Percentiles rank a stretch among this genome's conserved stretches.
These are phyloP conservation scores for Solanum tarijense DNA, from an alignment of 257 asterid species.

Conservation along the genomic window DNA sequence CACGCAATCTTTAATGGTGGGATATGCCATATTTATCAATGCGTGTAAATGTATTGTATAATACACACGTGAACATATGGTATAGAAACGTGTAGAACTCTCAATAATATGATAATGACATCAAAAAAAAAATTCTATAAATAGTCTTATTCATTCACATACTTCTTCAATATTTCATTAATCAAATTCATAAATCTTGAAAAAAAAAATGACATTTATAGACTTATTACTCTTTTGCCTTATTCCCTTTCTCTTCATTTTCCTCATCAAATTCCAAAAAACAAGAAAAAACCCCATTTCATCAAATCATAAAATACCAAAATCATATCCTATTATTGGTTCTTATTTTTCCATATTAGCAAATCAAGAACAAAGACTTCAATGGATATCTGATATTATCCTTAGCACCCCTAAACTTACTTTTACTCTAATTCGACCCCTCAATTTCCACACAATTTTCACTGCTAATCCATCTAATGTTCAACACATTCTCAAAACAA, in stretches of 20 bases:
- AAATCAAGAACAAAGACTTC: slow-evolving; percentile 31
- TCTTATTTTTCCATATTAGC: slow-evolving; percentile 22
- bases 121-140: neutral
- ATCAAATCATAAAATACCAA: slow-evolving; percentile 17
- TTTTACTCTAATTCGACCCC: slow-evolving; percentile 52
- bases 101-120: neutral
- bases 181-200: neutral
- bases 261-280: slow-evolving; percentile 1
- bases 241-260: slow-evolving; percentile 7
- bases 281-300: neutral
- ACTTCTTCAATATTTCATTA: neutral
- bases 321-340: slow-evolving; percentile 46
- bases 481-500: slow-evolving; percentile 48
- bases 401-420: slow-evolving; percentile 31
- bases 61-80: neutral
- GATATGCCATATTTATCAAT: neutral
- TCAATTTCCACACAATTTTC: slow-evolving; percentile 28
- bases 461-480: slow-evolving; percentile 62
- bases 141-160: neutral
- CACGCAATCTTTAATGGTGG: neutral
- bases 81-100: neutral
- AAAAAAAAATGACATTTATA: neutral
- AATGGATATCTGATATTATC: slow-evolving; percentile 43
- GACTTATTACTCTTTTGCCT: slow-evolving; percentile 9
- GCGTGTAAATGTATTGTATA: neutral